These are phyloP conservation scores for Brachypodium distachyon DNA, from an alignment of 202 grass and related monocot species.

Conservation along the genomic window DNA sequence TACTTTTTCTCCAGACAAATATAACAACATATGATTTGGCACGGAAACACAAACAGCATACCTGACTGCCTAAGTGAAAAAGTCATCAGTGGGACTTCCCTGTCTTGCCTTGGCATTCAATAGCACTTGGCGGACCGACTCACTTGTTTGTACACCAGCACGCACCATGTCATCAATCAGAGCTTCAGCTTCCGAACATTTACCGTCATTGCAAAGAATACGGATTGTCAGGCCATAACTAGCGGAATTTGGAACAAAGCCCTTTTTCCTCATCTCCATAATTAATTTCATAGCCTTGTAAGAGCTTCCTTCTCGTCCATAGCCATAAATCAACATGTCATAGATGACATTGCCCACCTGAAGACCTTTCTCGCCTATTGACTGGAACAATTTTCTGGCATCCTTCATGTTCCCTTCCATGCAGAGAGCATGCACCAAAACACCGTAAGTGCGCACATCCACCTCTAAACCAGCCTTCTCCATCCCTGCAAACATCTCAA, in stretches of 20 bases:
- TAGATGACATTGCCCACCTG: constrained; percentile 40
- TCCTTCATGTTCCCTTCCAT: constrained; percentile 63
- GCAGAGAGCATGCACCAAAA: constrained; percentile 50
- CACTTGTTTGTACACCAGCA: constrained; percentile 33
- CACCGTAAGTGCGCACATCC: constrained; percentile 47
- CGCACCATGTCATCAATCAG: constrained; percentile 42
- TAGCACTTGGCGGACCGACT: constrained; percentile 30
- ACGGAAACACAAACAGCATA: not conserved
- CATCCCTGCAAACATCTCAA: constrained; percentile 45
- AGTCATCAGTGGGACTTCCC: not conserved
- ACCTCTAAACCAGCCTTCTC: constrained; percentile 42
- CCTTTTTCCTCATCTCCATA: constrained; percentile 41
- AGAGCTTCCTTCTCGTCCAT: constrained; percentile 59
- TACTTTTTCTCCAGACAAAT: not conserved
- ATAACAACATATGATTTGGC: not conserved
- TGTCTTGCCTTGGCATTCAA: constrained; percentile 38
- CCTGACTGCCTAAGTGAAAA: constrained; percentile 3
- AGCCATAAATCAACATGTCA: constrained; percentile 70
- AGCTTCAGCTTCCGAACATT: constrained; percentile 44
- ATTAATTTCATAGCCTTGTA: constrained; percentile 42
- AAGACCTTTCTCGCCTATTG: constrained; percentile 42
- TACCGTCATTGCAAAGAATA: constrained; percentile 58
- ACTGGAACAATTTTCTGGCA: constrained; percentile 51
- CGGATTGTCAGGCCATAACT: constrained; percentile 56
- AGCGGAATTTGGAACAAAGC: constrained; percentile 47